Conservation (phyloP, 345 rosid species). For the Noccaea caerulescens region DNA sequence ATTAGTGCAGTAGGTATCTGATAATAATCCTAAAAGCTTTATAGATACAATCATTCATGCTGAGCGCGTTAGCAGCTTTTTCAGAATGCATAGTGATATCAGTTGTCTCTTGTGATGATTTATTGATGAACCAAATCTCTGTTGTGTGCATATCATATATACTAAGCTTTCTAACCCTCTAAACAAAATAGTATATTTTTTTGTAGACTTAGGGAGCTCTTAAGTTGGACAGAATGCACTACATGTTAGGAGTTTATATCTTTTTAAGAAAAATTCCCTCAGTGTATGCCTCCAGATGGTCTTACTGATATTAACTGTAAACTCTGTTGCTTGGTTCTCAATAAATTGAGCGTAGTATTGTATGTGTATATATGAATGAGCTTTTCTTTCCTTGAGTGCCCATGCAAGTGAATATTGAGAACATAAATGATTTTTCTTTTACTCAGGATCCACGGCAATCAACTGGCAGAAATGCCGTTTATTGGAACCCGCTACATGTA, state of each 20-base stretch:
- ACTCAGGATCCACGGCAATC: slow-evolving; percentile 80
- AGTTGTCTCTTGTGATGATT: slow-evolving; percentile 18
- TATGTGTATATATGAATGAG: slow-evolving; percentile 6
- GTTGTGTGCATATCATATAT: neutral
- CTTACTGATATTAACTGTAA: neutral
- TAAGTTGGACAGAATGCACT: neutral
- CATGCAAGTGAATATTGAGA: neutral
- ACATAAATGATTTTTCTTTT: slow-evolving; percentile 12
- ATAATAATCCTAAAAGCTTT: neutral
- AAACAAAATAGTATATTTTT: neutral
- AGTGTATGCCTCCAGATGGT: neutral
- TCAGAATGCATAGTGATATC: neutral
- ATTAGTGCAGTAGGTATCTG: neutral
- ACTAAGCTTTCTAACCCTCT: slow-evolving; percentile 3
- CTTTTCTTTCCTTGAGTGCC: neutral
- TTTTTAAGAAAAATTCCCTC: neutral
- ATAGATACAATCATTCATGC: neutral
- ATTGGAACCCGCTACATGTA: slow-evolving; percentile 86
- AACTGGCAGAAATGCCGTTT: slow-evolving; percentile 96
- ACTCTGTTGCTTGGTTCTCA: slow-evolving; percentile 11
- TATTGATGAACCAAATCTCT: neutral
- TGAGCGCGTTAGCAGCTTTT: neutral
- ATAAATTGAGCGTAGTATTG: neutral
- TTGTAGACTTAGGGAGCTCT: neutral
- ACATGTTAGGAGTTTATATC: slow-evolving; percentile 1